Evolutionary conservation across 2,329 filamentous ascomycete genomes (phyloP), one percentile per base, ranked within the genome.

Genomic region (Coniella lustricola): DNA sequence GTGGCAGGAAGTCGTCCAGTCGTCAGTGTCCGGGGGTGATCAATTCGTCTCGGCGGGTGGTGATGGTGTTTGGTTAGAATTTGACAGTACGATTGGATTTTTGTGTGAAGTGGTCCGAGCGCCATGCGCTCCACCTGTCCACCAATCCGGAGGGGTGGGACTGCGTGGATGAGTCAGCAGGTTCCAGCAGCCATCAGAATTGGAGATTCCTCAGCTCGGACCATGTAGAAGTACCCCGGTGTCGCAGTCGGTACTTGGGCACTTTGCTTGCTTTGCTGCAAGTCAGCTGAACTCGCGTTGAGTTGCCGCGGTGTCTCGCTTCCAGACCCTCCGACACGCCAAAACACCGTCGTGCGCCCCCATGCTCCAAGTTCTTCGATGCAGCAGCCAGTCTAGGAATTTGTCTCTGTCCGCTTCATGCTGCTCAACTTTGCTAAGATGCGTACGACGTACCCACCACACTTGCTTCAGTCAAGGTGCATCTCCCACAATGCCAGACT

Each of bases 361-460:
- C 34, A n/a, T 22, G 17, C 35, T 18, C 22, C 22, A 10, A 18
- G 21, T 35, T 2, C 8, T n/a, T 7, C 17, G 10, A 4, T 39
- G 12, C 17, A 14, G 25, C 25, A 10, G 25, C 25, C 25, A 29
- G 25, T 29, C 25, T 29, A 29, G 25, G 10, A 5, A 16, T 21
- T 32, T 10, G 8, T 36, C 4, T 1, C 14, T 14, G 34, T 50
- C 46, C 44, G 49, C 46, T 20, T 40, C 50, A 51, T 44, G 42
- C 21, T 57, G 55, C 36, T 51, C 46, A 33, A 55, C 29, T 48
- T 50, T 55, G 40, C 51, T 64, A 62, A 63, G 65, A 70, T 73
- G 74, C 72, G 73, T 72, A 55, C 55, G 67, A 70, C 72, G 73
- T 71, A 63, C 63, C 64, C 63, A 59, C 64, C 67, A 48, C 60